Base-by-base conservation (phyloP, 1,284 basidiomycete species). In the Pascua guehoae region DNA sequence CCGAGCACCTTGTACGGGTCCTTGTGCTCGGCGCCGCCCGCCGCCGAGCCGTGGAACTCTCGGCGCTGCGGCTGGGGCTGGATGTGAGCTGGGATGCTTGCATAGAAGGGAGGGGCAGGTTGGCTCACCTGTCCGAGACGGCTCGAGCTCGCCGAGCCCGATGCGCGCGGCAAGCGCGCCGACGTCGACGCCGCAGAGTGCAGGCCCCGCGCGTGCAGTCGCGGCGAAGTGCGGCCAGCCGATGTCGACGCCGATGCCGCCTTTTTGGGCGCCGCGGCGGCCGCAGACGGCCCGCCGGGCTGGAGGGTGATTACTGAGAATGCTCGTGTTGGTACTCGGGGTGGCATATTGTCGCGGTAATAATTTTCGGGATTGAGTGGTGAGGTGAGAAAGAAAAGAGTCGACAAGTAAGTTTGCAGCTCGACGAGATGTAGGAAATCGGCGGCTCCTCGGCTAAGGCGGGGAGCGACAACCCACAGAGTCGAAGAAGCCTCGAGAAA, bases 1-100 rank as follows among this genome's bases (percentile, higher is more conserved):
- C 95, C 95, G 10, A 99, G 80, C 16, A 91, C 87, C 46, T 88
- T 78, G 76, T 99, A 99, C 0, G 96, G 96, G 73, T 93, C 87
- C 75, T 92, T 96, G n/a, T 84, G 73, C 8, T 77, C 70, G 2
- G 85, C 86, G 56, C 71, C 72, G 46, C 78, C 75, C 15, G 81
- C 74, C 14, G 81, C 69, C 24, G 89, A 85, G 12, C 86, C 81
- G 79, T 95, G 92, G 71, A 95, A 84, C 50, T 45, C 43, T 16
- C 18, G 9, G 17, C 39, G 38, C 24, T 32, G 24, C 38, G 48
- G n/a, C 24, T 32, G 24, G 3, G 24, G 24, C 4, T 32, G 24
- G 7, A 7, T 7, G 24, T n/a, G 24, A 32, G 24, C 24, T 32
- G 24, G 7, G 4, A 32, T 32, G 3, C n/a, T 4, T 32, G 24